Conservation (phyloP, 345 rosid species). For the Theobroma cacao region DNA sequence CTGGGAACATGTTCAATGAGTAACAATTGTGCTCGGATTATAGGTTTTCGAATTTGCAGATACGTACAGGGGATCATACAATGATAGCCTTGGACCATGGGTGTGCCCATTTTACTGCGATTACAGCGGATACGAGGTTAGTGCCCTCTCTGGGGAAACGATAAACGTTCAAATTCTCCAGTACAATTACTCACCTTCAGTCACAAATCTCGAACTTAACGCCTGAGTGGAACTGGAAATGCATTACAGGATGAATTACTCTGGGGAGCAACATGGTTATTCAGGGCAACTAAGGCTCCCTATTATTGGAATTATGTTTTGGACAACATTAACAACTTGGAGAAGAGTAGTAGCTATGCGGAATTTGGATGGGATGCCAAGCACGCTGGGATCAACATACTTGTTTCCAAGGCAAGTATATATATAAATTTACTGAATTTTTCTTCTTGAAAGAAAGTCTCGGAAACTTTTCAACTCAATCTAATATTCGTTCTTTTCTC, state of each 20-base stretch:
- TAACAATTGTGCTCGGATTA: background rate
- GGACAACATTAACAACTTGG: constrained; percentile 27
- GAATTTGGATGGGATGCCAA: constrained; percentile 89
- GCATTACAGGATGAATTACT: constrained; percentile 65
- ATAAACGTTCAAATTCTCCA: background rate
- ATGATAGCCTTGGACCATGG: constrained; percentile 41
- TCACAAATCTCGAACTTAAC: background rate
- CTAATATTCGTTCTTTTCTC: background rate
- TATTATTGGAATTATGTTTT: constrained; percentile 45
- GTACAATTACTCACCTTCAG: background rate
- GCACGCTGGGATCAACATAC: constrained; percentile 71
- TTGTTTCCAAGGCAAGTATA: constrained; percentile 57
- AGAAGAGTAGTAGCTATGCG: constrained; percentile 21
- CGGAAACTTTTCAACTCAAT: background rate
- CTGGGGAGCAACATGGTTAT: constrained; percentile 92
- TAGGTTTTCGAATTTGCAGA: constrained; percentile 82
- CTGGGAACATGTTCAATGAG: too few relatives aligned
- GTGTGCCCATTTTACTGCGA: constrained; percentile 88
- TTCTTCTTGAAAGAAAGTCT: background rate
- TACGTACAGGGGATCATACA: constrained; percentile 64
- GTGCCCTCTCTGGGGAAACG: background rate
- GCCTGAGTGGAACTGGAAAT: background rate
- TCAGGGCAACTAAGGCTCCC: constrained; percentile 50
- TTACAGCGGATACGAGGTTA: constrained; percentile 66
- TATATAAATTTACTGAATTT: background rate